phyloP scores from a whole-genome alignment of 805 yeast species.

The Saturnispora diversa region DNA sequence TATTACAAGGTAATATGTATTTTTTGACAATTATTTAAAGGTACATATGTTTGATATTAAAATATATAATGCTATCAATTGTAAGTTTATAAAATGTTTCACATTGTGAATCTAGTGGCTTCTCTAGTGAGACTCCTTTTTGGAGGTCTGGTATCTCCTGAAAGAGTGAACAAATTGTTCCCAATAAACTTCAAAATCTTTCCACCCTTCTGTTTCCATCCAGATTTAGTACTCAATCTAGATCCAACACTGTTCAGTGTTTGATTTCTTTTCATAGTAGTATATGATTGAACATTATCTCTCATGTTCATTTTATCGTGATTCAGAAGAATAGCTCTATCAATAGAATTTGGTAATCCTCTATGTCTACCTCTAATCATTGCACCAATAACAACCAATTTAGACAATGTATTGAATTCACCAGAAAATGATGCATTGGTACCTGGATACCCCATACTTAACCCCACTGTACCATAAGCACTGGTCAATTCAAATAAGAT shows the following conservation, averaged over 20 bases:
- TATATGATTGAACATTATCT: slow-evolving; percentile 53
- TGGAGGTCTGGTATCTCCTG: slow-evolving; percentile 6
- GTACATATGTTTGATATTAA: too few relatives aligned
- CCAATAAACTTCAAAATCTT: slow-evolving; percentile 5
- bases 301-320: slow-evolving; percentile 54
- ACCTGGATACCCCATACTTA: slow-evolving; percentile 76
- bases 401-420: slow-evolving; percentile 64
- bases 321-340: slow-evolving; percentile 87
- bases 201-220: slow-evolving; percentile 4
- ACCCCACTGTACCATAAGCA: slow-evolving; percentile 95
- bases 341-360: slow-evolving; percentile 88
- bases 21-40: too few relatives aligned
- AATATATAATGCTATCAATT: too few relatives aligned
- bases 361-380: slow-evolving; percentile 94
- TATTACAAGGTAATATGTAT: too few relatives aligned
- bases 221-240: background rate
- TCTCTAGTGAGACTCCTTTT: slow-evolving; percentile 8
- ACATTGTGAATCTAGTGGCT: slow-evolving; percentile 3
- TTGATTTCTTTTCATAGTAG: slow-evolving; percentile 27
- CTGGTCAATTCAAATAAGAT: slow-evolving; percentile 82
- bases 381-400: slow-evolving; percentile 78
- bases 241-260: slow-evolving; percentile 14
- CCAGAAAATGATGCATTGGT: slow-evolving; percentile 63
- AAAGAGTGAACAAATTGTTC: slow-evolving; percentile 3
- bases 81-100: background rate